Conservation (phyloP, 768 basidiomycete genomes). For the Lactarius psammicola region DNA sequence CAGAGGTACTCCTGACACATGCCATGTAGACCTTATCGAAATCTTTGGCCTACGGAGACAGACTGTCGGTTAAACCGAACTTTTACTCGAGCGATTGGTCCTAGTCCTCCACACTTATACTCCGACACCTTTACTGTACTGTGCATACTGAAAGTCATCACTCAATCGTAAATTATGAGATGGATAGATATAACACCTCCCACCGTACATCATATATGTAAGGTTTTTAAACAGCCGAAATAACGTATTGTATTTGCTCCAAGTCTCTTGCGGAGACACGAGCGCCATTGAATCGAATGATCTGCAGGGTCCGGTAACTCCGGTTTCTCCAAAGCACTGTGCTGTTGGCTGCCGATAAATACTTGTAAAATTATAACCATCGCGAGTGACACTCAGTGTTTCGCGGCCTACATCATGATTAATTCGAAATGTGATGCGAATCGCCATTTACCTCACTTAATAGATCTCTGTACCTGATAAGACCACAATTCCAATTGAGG, state of each 20-base stretch:
- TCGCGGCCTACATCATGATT: background rate
- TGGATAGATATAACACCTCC: background rate
- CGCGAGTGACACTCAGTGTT: background rate
- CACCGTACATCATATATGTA: background rate
- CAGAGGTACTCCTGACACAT: background rate
- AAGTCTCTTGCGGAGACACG: background rate
- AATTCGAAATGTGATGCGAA: too few species aligned
- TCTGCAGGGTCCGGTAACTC: too few species aligned
- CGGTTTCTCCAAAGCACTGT: background rate
- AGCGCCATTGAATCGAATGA: background rate
- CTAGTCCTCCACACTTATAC: background rate
- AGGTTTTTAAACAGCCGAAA: background rate
- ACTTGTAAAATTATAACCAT: background rate
- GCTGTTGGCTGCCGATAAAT: background rate
- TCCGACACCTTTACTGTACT: background rate
- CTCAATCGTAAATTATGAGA: background rate
- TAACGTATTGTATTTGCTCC: background rate
- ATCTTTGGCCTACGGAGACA: conserved; percentile 27
- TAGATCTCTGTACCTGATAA: too few species aligned
- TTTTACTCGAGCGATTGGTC: too few species aligned
- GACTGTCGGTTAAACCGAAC: background rate
- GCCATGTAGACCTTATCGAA: conserved; percentile 24
- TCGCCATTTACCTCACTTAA: too few species aligned
- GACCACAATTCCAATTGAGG: too few species aligned
- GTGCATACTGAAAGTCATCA: background rate